Percentiles rank a stretch among this genome's conserved stretches.
Evolutionary conservation across 306 rosid species (phyloP).

Genomic region (Cucurbita argyrosperma): DNA sequence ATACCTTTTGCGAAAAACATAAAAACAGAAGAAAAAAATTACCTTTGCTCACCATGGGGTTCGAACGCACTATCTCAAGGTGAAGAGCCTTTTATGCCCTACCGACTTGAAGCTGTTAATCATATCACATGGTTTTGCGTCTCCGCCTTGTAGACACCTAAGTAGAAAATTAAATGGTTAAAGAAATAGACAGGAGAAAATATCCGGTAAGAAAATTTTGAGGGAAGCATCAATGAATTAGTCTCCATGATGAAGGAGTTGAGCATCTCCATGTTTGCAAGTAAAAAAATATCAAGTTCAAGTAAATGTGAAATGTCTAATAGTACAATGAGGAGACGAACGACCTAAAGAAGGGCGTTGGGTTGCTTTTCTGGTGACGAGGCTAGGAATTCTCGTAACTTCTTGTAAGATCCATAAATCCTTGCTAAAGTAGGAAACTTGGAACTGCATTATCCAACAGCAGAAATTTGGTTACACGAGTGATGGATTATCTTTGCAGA

Average conservation of each 20-base stretch:
- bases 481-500: background rate
- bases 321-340: background rate
- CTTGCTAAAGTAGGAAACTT: slow-evolving; percentile 26
- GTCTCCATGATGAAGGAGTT: background rate
- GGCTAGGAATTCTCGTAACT: slow-evolving; percentile 24
- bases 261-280: background rate
- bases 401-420: slow-evolving; percentile 26
- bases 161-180: background rate
- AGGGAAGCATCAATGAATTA: background rate
- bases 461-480: background rate
- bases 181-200: background rate
- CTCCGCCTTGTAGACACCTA: background rate
- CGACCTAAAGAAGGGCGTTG: slow-evolving; percentile 11
- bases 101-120: background rate
- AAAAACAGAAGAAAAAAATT: too few relatives aligned
- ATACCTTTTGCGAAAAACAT: too few relatives aligned
- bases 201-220: background rate
- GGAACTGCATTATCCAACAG: slow-evolving; percentile 20
- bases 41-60: background rate
- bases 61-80: background rate
- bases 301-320: background rate
- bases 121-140: too few relatives aligned
- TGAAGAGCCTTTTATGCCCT: background rate
- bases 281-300: background rate
- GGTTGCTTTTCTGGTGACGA: slow-evolving; percentile 33